Conservation (phyloP, 306 rosid species). For the Cicer pinnatifidum region DNA sequence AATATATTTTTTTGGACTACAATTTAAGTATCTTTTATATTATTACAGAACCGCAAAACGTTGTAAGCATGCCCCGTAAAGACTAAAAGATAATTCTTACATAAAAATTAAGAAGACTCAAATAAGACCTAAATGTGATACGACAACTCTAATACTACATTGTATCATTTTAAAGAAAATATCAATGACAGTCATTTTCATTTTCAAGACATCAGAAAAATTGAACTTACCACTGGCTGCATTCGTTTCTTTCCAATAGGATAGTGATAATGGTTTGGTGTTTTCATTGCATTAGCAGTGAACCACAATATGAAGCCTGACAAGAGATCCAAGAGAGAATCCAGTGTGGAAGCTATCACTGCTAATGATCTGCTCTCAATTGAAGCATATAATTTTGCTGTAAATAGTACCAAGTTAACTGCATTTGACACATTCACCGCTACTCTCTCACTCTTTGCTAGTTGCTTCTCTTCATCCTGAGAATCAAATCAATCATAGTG, state of each 20-base stretch:
- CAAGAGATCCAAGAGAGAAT: slow-evolving; percentile 81
- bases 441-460: slow-evolving; percentile 67
- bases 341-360: slow-evolving; percentile 83
- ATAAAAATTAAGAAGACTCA: too few relatives aligned
- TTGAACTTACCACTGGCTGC: slow-evolving; percentile 74
- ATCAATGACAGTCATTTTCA: not conserved
- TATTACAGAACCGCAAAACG: too few relatives aligned
- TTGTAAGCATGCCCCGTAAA: too few relatives aligned
- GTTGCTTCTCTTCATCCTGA: slow-evolving; percentile 73
- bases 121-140: too few relatives aligned
- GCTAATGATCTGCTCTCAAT: slow-evolving; percentile 71
- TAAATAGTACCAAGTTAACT: slow-evolving; percentile 67
- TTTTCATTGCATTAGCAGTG: slow-evolving; percentile 73
- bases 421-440: slow-evolving; percentile 65
- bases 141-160: too few relatives aligned
- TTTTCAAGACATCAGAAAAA: not conserved
- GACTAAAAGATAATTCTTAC: too few relatives aligned
- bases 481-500: not conserved
- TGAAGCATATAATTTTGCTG: slow-evolving; percentile 73
- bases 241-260: slow-evolving; percentile 89
- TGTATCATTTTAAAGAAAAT: not conserved
- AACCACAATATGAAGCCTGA: slow-evolving; percentile 88
- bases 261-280: slow-evolving; percentile 68
- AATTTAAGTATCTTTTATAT: too few relatives aligned
- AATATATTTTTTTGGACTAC: too few relatives aligned